Evolutionary conservation across 106 monocot species (phyloP).

Genomic region (Dendrobium officinale): DNA sequence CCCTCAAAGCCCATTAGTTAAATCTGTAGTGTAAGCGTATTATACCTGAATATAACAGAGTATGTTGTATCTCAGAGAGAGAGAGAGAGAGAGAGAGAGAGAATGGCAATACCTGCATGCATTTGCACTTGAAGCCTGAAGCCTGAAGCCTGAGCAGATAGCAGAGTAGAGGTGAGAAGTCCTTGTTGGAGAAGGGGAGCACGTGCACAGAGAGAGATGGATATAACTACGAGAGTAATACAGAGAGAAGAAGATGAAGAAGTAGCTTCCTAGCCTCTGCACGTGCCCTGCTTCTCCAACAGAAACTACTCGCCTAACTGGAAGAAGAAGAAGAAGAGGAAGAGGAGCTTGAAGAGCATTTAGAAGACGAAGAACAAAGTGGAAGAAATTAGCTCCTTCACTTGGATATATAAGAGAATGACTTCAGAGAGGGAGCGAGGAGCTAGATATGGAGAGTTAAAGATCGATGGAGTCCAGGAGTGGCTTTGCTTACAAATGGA

Average conservation of each 20-base stretch:
- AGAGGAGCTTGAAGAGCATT: neutral
- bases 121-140: neutral
- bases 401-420: neutral
- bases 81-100: neutral
- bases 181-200: slow-evolving; percentile 97
- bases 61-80: neutral
- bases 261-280: slow-evolving; percentile 27
- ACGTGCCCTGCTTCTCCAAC: slow-evolving; percentile 99
- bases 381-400: too few species aligned
- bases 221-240: neutral
- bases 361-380: neutral
- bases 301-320: slow-evolving; percentile 43
- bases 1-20: too few species aligned
- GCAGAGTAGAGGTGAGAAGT: slow-evolving; percentile 43
- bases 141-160: neutral
- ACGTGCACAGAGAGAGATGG: slow-evolving; percentile 41
- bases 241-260: too few species aligned
- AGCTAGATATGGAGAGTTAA: neutral
- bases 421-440: neutral
- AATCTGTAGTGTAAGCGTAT: neutral
- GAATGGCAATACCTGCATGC: neutral
- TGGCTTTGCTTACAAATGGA: neutral
- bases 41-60: neutral
- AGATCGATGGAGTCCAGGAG: neutral
- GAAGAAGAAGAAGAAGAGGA: neutral